Conservation (phyloP, 441 rosid genomes). For the Raphanus hybrid region DNA sequence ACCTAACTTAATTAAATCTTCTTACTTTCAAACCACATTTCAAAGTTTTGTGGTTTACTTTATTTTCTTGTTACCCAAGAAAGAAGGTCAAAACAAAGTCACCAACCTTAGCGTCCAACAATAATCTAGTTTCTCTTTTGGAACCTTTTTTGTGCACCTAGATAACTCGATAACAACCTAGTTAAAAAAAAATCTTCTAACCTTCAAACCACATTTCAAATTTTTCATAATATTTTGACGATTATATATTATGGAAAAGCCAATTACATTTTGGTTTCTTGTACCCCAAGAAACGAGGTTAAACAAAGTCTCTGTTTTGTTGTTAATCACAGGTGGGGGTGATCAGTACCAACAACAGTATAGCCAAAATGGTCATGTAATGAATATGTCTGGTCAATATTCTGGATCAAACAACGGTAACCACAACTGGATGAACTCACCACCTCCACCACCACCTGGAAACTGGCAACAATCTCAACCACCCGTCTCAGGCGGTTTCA, state of each 20-base stretch:
- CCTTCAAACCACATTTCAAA: not conserved
- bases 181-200: not conserved
- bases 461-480: slow-evolving; percentile 43
- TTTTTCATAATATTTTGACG: not conserved
- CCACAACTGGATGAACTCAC: slow-evolving; percentile 48
- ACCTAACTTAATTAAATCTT: not conserved
- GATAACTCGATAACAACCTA: not conserved
- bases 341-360: slow-evolving; percentile 44
- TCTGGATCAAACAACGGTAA: slow-evolving; percentile 38
- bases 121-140: slow-evolving; percentile 8
- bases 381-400: slow-evolving; percentile 46
- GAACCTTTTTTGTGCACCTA: slow-evolving; percentile 21
- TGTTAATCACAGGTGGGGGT: slow-evolving; percentile 21
- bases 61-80: not conserved
- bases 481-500: slow-evolving; percentile 42
- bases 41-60: not conserved
- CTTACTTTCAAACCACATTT: not conserved
- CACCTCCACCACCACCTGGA: slow-evolving; percentile 52
- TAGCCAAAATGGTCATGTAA: slow-evolving; percentile 38
- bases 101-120: not conserved
- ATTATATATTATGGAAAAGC: not conserved
- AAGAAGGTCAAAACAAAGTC: not conserved
- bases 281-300: slow-evolving; percentile 30
- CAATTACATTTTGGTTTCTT: not conserved
- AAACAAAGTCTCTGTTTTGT: slow-evolving; percentile 31